Evolutionary conservation across 1,284 basidiomycete species (phyloP).

Genomic region (Pisolithus thermaeus): DNA sequence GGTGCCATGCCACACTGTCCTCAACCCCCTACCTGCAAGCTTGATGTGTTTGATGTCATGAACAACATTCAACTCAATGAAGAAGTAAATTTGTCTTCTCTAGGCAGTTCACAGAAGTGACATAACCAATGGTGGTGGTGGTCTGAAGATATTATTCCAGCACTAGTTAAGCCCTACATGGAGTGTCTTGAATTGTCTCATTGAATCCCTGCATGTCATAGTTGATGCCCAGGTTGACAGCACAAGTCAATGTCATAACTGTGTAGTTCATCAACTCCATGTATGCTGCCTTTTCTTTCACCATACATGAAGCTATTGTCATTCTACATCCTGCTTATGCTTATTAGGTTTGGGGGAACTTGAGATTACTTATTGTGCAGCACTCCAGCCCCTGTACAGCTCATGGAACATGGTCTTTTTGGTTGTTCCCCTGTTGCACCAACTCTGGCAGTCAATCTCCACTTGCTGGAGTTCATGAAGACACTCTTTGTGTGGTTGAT

Average conservation of each 20-base stretch:
- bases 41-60: neutral
- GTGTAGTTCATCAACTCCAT: neutral
- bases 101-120: neutral
- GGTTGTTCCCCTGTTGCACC: slow-evolving; percentile 9
- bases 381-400: slow-evolving; percentile 1
- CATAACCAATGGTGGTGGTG: neutral
- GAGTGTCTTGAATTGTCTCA: neutral
- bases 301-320: neutral
- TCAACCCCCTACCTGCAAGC: neutral
- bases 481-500: slow-evolving; percentile 6
- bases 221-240: neutral
- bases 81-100: neutral
- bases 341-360: neutral
- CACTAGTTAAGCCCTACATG: neutral
- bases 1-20: neutral
- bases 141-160: neutral
- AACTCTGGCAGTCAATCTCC: slow-evolving; percentile 7
- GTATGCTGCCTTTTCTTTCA: neutral
- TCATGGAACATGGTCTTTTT: slow-evolving; percentile 7
- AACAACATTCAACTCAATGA: neutral
- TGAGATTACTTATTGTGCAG: neutral
- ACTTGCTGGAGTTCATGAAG: slow-evolving; percentile 9
- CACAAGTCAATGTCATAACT: neutral
- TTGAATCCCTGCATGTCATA: neutral
- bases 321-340: neutral